Conservation (phyloP, 108 stramenopile genomes). For the Cylindrotheca closterium region DNA sequence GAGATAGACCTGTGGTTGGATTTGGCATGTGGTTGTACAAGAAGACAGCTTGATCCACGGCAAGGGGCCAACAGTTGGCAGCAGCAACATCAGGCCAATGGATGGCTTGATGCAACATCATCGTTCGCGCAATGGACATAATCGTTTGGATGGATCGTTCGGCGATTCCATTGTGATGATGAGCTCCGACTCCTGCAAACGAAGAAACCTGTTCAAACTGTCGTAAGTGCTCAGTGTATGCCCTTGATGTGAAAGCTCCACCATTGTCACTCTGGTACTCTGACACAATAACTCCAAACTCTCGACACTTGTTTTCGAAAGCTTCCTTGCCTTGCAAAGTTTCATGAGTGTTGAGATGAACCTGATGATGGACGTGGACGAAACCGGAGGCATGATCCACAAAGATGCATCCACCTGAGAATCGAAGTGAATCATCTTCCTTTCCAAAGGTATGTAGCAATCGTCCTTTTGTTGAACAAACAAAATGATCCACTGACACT, state of each 20-base stretch:
- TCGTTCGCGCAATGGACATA: too few species aligned
- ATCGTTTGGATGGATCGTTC: too few species aligned
- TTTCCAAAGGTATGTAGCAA: constrained; percentile 32
- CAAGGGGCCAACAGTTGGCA: constrained; percentile 39
- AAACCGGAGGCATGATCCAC: constrained; percentile 44
- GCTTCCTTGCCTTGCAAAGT: constrained; percentile 22
- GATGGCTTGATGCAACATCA: too few species aligned
- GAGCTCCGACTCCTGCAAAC: too few species aligned
- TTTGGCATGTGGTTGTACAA: too few species aligned
- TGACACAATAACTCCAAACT: constrained; percentile 13
- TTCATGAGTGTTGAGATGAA: constrained; percentile 20
- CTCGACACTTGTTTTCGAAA: constrained; percentile 15
- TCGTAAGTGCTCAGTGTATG: constrained; percentile 11
- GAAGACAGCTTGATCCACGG: too few species aligned
- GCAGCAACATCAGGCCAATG: too few species aligned
- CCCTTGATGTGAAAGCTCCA: constrained; percentile 6
- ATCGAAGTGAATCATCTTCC: constrained; percentile 9
- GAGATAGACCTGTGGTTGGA: constrained; percentile 22
- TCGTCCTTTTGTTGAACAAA: too few species aligned
- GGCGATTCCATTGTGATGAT: too few species aligned
- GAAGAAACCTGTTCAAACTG: constrained; percentile 21
- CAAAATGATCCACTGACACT: too few species aligned
- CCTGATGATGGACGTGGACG: constrained; percentile 31
- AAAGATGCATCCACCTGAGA: constrained; percentile 37
- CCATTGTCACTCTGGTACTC: too few species aligned